phyloP scores from a whole-genome alignment of 1,284 basidiomycete genomes.

The Ustilago nuda region DNA sequence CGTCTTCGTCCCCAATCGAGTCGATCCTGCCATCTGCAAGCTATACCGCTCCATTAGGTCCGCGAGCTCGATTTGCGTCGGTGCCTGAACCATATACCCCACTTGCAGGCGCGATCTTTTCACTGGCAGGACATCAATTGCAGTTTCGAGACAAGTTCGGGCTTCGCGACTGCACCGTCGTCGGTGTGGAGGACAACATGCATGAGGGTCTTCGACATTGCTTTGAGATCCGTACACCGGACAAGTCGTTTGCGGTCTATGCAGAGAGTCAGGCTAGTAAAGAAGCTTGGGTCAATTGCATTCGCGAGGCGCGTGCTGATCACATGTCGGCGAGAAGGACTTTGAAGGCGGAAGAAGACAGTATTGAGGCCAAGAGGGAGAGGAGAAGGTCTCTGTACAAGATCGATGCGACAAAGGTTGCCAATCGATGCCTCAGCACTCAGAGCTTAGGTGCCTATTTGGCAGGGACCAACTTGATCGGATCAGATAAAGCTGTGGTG shows the following conservation, averaged over 20 bases:
- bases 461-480: slow-evolving; percentile 33
- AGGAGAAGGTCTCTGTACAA: slow-evolving; percentile 37
- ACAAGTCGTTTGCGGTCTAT: slow-evolving; percentile 68
- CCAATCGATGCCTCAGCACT: slow-evolving; percentile 40
- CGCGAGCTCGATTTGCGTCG: slow-evolving; percentile 23
- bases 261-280: slow-evolving; percentile 54
- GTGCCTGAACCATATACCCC: slow-evolving; percentile 44
- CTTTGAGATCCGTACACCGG: slow-evolving; percentile 67
- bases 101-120: slow-evolving; percentile 49
- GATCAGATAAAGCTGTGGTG: slow-evolving; percentile 23
- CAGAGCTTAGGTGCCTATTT: slow-evolving; percentile 53
- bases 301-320: slow-evolving; percentile 64
- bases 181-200: slow-evolving; percentile 57
- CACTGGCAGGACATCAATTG: slow-evolving; percentile 51
- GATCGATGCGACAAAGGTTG: slow-evolving; percentile 30
- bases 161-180: slow-evolving; percentile 64
- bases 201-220: slow-evolving; percentile 50
- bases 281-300: slow-evolving; percentile 61
- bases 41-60: slow-evolving; percentile 14
- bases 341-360: slow-evolving; percentile 58
- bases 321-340: slow-evolving; percentile 61
- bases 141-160: slow-evolving; percentile 64
- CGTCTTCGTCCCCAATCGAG: slow-evolving; percentile 76
- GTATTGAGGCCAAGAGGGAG: slow-evolving; percentile 60
- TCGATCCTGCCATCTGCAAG: slow-evolving; percentile 18